Conservation (phyloP, 2,329 filamentous ascomycete genomes). For the Moelleriella libera region DNA sequence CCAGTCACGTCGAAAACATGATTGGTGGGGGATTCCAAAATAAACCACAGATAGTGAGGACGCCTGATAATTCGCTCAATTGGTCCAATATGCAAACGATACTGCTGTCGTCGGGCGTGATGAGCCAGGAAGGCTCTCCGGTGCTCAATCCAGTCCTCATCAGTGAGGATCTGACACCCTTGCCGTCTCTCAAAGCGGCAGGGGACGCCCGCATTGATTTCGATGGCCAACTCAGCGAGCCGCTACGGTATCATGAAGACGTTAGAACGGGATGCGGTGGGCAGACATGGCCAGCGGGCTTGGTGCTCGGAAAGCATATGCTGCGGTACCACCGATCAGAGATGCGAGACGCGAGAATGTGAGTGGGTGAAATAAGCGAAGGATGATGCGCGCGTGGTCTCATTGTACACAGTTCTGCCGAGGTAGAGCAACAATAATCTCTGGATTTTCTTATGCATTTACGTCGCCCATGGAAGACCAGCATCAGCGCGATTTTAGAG, state of each 20-base stretch:
- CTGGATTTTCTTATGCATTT: not conserved
- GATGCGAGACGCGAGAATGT: slow-evolving; percentile 60
- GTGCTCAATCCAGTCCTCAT: slow-evolving; percentile 35
- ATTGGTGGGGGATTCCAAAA: too few species aligned
- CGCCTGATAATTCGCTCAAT: too few species aligned
- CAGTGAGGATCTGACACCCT: slow-evolving; percentile 41
- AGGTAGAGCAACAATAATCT: not conserved
- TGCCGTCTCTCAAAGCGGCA: slow-evolving; percentile 42
- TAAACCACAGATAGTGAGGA: too few species aligned
- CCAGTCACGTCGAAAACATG: too few species aligned
- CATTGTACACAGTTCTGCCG: not conserved
- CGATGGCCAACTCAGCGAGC: slow-evolving; percentile 54
- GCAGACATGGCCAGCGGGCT: slow-evolving; percentile 86
- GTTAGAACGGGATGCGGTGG: slow-evolving; percentile 80
- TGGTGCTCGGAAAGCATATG: slow-evolving; percentile 78
- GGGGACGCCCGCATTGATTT: slow-evolving; percentile 46
- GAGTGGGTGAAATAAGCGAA: slow-evolving; percentile 18
- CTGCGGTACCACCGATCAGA: slow-evolving; percentile 55
- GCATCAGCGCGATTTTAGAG: not conserved
- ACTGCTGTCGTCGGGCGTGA: not conserved
- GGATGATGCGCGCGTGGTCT: not conserved
- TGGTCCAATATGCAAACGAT: not conserved
- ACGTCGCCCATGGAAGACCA: not conserved
- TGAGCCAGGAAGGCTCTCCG: slow-evolving; percentile 27
- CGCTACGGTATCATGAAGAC: slow-evolving; percentile 72